These are phyloP conservation scores for Aureobasidium sp. DNA, from an alignment of 2,329 filamentous ascomycete species.

Conservation along the genomic window DNA sequence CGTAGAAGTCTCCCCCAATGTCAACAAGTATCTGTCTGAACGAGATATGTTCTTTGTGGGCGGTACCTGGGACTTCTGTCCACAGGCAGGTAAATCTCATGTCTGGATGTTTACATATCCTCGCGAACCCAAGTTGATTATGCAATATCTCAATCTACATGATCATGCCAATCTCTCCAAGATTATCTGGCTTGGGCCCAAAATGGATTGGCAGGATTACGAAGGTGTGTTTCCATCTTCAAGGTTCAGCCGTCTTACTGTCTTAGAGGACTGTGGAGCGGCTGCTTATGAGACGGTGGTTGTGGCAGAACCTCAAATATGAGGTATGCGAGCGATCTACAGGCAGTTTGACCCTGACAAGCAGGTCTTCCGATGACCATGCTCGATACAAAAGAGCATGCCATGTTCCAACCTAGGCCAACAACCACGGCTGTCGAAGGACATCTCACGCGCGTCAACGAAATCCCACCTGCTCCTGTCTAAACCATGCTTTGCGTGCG, in stretches of 20 bases:
- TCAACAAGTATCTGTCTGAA: slow-evolving; percentile 38
- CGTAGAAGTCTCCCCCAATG: slow-evolving; percentile 39
- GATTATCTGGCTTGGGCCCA: slow-evolving; percentile 36
- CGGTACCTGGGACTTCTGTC: slow-evolving; percentile 36
- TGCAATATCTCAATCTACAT: slow-evolving; percentile 34
- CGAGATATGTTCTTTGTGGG: slow-evolving; percentile 34
- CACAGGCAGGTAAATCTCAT: slow-evolving; percentile 32
- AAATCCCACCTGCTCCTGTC: too few species aligned
- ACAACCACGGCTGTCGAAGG: too few species aligned
- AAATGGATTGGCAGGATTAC: slow-evolving; percentile 31
- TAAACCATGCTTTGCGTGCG: too few species aligned
- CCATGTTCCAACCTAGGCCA: too few species aligned
- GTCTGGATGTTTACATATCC: slow-evolving; percentile 49
- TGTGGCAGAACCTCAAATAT: slow-evolving; percentile 13
- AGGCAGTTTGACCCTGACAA: background rate
- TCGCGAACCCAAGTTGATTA: slow-evolving; percentile 37
- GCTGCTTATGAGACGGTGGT: slow-evolving; percentile 17
- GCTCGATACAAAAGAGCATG: background rate
- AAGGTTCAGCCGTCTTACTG: slow-evolving; percentile 12
- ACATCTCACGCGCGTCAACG: too few species aligned
- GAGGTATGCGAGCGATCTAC: background rate
- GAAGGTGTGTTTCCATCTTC: slow-evolving; percentile 13
- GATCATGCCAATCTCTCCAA: slow-evolving; percentile 23
- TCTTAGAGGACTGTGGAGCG: slow-evolving; percentile 13
- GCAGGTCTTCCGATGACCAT: background rate